Conservation (phyloP, 306 rosid genomes). For the Vicia faba region DNA sequence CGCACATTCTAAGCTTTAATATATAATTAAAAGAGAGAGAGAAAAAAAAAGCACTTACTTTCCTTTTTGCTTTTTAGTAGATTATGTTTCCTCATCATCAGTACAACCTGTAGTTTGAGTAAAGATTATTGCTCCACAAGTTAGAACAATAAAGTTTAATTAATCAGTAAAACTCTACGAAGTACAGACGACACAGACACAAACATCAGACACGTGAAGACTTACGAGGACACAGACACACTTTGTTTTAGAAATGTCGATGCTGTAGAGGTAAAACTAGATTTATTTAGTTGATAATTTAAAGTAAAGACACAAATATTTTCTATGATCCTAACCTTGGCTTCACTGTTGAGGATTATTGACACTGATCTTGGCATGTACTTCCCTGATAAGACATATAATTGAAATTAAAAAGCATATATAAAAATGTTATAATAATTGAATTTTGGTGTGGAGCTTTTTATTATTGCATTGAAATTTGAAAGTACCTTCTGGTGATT, state of each 20-base stretch:
- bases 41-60: constrained; percentile 49
- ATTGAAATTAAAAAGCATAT: constrained; percentile 9
- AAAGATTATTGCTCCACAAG: constrained; percentile 15
- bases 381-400: constrained; percentile 59
- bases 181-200: no score
- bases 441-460: neutral
- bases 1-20: neutral
- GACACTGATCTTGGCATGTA: constrained; percentile 63
- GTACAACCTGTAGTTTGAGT: constrained; percentile 62
- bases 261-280: no score
- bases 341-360: constrained; percentile 59
- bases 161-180: neutral
- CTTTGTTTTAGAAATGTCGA: no score
- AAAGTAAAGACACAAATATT: neutral
- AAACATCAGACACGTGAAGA: no score
- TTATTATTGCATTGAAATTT: neutral
- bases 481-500: constrained; percentile 78
- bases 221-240: no score
- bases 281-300: no score
- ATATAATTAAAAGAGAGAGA: neutral
- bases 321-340: constrained; percentile 53
- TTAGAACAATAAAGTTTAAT: neutral
- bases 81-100: constrained; percentile 66
- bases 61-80: constrained; percentile 67
- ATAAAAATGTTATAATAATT: neutral